These are phyloP conservation scores for Prototheca wickerhamii DNA, from an alignment of 163 green algal species.

Conservation along the genomic window DNA sequence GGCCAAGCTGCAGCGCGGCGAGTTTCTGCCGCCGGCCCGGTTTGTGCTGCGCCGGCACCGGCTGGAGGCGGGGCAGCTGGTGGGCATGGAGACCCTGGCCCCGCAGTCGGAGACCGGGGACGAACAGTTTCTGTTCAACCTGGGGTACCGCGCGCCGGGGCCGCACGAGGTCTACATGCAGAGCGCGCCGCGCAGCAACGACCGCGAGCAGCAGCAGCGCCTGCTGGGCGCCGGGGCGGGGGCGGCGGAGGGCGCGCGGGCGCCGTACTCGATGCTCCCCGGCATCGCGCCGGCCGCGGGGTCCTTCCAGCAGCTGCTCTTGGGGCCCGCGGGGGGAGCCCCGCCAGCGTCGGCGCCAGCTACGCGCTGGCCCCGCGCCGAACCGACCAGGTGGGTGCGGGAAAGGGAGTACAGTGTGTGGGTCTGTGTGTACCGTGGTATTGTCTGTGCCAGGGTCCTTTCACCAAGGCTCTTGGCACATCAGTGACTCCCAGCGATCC, in stretches of 20 bases:
- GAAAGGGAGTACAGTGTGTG: no score
- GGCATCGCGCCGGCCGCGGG: no score
- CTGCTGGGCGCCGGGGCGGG: slow-evolving; percentile 1
- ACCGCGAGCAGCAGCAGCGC: slow-evolving; percentile 27
- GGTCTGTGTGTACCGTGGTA: no score
- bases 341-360: no score
- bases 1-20: slow-evolving; percentile 18
- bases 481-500: no score
- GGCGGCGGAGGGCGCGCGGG: background rate
- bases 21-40: slow-evolving; percentile 1
- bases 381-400: no score
- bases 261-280: no score
- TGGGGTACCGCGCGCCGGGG: slow-evolving; percentile 12
- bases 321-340: no score
- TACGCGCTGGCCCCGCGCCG: no score
- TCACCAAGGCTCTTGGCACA: no score
- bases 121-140: slow-evolving; percentile 16
- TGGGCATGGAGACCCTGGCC: background rate
- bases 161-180: slow-evolving; percentile 16
- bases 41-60: background rate
- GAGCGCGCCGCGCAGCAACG: slow-evolving; percentile 10
- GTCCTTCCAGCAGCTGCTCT: no score
- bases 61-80: background rate
- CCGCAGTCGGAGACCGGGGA: background rate
- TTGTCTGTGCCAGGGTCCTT: no score